Evolutionary conservation across 2,329 filamentous ascomycete genomes (phyloP).

Genomic region (Zelopaecilomyces penicillatus): DNA sequence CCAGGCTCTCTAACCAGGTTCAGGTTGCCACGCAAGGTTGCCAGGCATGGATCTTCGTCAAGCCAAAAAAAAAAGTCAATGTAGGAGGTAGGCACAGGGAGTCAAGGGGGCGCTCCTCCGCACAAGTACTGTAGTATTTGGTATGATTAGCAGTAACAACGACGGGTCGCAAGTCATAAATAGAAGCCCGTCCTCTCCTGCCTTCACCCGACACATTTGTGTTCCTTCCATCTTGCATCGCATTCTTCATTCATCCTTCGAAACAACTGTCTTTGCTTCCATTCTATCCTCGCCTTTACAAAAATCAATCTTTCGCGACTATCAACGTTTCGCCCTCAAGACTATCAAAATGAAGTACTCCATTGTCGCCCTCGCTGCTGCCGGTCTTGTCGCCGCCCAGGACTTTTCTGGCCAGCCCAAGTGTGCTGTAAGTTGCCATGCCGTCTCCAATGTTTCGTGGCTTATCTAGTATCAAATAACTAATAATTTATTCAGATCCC

Average conservation of each 20-base stretch:
- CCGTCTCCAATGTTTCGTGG: neutral
- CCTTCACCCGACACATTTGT: neutral
- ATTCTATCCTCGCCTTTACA: neutral
- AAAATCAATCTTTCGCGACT: neutral
- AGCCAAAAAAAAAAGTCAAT: too few relatives aligned
- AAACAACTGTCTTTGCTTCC: neutral
- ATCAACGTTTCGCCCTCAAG: constrained; percentile 1
- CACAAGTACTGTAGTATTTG: too few relatives aligned
- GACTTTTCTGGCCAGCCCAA: constrained; percentile 25
- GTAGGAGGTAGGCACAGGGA: too few relatives aligned
- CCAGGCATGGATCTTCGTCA: too few relatives aligned
- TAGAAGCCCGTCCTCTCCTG: constrained; percentile 2
- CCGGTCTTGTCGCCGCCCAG: constrained; percentile 31
- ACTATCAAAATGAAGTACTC: constrained; percentile 32
- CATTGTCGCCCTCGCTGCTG: constrained; percentile 23
- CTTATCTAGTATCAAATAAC: too few relatives aligned
- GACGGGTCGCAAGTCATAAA: neutral
- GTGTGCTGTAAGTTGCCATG: constrained; percentile 31
- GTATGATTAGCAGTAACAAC: too few relatives aligned
- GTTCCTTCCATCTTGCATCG: neutral
- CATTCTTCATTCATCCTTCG: neutral
- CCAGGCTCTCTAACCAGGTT: too few relatives aligned
- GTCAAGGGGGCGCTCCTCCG: too few relatives aligned
- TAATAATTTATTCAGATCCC: constrained; percentile 12
- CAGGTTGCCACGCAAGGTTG: too few relatives aligned